Base-by-base conservation (phyloP, 352 stramenopile species). In the Pythium aquatile region DNA sequence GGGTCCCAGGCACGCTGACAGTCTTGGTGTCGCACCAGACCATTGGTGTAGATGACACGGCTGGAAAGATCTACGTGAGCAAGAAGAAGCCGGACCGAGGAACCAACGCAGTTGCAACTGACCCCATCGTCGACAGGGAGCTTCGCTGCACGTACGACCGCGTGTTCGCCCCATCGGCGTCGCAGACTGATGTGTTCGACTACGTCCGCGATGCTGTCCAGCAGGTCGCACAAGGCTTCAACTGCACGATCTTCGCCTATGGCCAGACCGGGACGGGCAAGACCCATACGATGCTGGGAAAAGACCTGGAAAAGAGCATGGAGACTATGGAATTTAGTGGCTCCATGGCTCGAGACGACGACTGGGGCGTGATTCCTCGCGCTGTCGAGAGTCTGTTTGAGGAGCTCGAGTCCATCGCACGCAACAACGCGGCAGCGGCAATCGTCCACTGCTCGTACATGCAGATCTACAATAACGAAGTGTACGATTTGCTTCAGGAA, bases 161-260 rank as follows among this genome's bases (percentile, higher is more conserved):
- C 33, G 85, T 96, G 13, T 89, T 97, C 46, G 76, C 65, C 3
- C 72, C 80, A 9, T 69, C 69, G 5, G 66, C 81, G 6, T 74
- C 66, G 11, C 90, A 97, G 66, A 62, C 75, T 24, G 78, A 91
- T 40, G 74, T 97, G 6, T 97, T 96, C 55, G 65, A 76, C 10
- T 89, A 93, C 47, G 57, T 91, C 1, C 75, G 77, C 16, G 81
- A 88, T 33, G 75, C 78, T 3, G 81, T 96, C 33, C 78, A 89
- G 47, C 80, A 91, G 58, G 79, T 97, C 7, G 77, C 90, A 2
- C 81, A 94, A 65, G 89, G 89, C 33, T 93, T 91, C 70, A 96
- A 97, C 76, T 94, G 86, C 71, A 97, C 85, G 13, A 92, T 97
- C 40, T 96, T 97, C 69, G 89, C 90, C 2, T 97, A 97, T 61